These are phyloP conservation scores for Senecio squalidus DNA, from an alignment of 140 eudicot genomes.

Conservation along the genomic window DNA sequence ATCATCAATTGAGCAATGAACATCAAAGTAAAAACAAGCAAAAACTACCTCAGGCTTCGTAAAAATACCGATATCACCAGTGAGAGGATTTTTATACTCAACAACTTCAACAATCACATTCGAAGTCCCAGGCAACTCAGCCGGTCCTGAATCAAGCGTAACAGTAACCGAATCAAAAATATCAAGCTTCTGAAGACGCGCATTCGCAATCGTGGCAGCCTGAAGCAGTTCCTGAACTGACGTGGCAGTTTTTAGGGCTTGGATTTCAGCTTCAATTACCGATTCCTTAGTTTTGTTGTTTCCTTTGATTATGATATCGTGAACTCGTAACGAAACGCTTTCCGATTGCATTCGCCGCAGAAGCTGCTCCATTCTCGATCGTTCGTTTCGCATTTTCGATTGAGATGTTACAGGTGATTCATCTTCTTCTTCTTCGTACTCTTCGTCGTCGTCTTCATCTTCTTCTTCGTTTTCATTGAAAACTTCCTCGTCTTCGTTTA, in stretches of 20 bases:
- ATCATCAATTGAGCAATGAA: neutral
- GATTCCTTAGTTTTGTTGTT: constrained; percentile 73
- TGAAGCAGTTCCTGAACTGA: constrained; percentile 69
- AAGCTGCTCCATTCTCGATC: constrained; percentile 35
- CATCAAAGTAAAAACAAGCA: neutral
- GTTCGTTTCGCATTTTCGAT: constrained; percentile 18
- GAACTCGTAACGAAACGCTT: constrained; percentile 61
- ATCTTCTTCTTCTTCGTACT: constrained; percentile 32
- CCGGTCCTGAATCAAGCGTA: constrained; percentile 81
- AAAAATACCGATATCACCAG: constrained; percentile 40
- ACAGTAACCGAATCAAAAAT: constrained; percentile 69
- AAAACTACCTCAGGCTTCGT: constrained; percentile 44
- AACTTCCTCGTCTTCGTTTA: constrained; percentile 23
- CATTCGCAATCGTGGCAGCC: constrained; percentile 61
- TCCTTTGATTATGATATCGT: constrained; percentile 83
- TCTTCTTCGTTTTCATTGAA: constrained; percentile 27
- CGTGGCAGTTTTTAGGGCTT: constrained; percentile 39
- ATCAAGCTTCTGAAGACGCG: constrained; percentile 55
- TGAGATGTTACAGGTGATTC: constrained; percentile 24
- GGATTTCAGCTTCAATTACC: constrained; percentile 61
- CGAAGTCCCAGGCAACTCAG: constrained; percentile 76
- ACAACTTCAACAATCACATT: constrained; percentile 61
- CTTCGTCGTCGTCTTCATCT: constrained; percentile 24
- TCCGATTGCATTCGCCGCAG: constrained; percentile 47
- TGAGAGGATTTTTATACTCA: constrained; percentile 37